A percentile compares a stretch with the other conserved stretches of the same genome.
These are phyloP conservation scores for Schwanniomyces sp. DNA, from an alignment of 805 yeast species.

Conservation along the genomic window DNA sequence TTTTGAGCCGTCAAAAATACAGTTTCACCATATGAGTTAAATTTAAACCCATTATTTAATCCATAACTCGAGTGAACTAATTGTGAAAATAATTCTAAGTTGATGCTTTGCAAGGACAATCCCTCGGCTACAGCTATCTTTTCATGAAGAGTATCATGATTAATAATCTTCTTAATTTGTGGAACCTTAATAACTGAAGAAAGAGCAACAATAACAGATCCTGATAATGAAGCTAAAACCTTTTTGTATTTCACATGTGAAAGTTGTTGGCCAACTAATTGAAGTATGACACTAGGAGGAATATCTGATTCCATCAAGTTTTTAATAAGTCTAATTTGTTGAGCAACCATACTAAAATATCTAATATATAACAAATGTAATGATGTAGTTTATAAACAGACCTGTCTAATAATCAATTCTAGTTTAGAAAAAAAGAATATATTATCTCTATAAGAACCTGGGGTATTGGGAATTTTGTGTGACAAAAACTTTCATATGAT, in stretches of 20 bases:
- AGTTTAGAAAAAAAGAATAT: background rate
- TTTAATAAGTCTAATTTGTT: constrained; percentile 18
- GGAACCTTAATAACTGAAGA: constrained; percentile 42
- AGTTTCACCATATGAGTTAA: constrained; percentile 42
- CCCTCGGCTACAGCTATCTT: constrained; percentile 35
- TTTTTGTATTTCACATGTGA: constrained; percentile 34
- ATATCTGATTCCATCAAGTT: constrained; percentile 40
- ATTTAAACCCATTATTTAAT: constrained; percentile 29
- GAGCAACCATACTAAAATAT: background rate
- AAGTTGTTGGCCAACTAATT: constrained; percentile 34
- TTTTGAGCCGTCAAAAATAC: constrained; percentile 40
- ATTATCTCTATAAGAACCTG: background rate
- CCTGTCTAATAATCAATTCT: background rate
- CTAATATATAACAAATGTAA: background rate
- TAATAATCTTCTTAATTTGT: constrained; percentile 36
- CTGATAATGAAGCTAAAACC: constrained; percentile 30
- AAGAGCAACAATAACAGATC: constrained; percentile 34
- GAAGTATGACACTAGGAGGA: constrained; percentile 36
- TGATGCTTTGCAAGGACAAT: constrained; percentile 32
- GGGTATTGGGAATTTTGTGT: background rate
- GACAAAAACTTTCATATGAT: background rate
- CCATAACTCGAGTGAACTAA: constrained; percentile 42
- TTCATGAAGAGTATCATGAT: constrained; percentile 21
- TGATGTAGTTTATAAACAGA: too few species aligned
- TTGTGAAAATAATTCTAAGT: constrained; percentile 36